A percentile compares a stretch with the other conserved stretches of the same genome.
Conservation (phyloP, 1,284 basidiomycete genomes). For the Mycena citricolor region DNA sequence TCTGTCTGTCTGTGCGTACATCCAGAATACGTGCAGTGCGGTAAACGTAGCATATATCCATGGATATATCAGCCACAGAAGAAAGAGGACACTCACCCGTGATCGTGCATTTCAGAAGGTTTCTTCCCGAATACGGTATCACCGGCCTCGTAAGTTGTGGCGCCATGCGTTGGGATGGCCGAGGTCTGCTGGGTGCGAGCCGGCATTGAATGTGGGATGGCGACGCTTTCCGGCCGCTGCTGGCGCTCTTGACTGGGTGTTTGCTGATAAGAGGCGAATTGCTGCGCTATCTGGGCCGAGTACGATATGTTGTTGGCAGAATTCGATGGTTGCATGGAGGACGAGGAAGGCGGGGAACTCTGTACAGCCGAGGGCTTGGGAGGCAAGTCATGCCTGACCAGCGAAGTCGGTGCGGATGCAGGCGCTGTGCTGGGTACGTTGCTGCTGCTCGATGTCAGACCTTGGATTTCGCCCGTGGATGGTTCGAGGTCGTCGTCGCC, state of each 20-base stretch:
- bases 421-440: constrained; percentile 14
- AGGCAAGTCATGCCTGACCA: constrained; percentile 15
- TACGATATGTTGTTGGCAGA: constrained; percentile 46
- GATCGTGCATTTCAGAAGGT: constrained; percentile 89
- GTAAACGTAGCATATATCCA: constrained; percentile 12
- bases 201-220: constrained; percentile 27
- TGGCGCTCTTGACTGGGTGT: constrained; percentile 68
- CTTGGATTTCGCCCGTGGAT: constrained; percentile 17
- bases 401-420: constrained; percentile 17
- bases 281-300: constrained; percentile 69
- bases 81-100: constrained; percentile 70
- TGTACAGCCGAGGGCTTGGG: constrained; percentile 34
- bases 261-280: constrained; percentile 67
- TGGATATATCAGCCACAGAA: constrained; percentile 22
- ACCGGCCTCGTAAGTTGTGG: constrained; percentile 28
- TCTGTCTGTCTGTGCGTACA: constrained; percentile 40
- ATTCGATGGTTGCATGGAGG: constrained; percentile 9
- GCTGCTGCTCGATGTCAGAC: constrained; percentile 18
- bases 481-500: constrained; percentile 40
- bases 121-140: constrained; percentile 54
- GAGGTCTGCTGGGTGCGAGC: constrained; percentile 14
- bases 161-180: constrained; percentile 33
- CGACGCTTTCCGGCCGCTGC: constrained; percentile 37
- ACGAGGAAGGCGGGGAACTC: constrained; percentile 23
- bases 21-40: constrained; percentile 25